Conservation (phyloP, 306 rosid genomes). For the Purshia tridentata region DNA sequence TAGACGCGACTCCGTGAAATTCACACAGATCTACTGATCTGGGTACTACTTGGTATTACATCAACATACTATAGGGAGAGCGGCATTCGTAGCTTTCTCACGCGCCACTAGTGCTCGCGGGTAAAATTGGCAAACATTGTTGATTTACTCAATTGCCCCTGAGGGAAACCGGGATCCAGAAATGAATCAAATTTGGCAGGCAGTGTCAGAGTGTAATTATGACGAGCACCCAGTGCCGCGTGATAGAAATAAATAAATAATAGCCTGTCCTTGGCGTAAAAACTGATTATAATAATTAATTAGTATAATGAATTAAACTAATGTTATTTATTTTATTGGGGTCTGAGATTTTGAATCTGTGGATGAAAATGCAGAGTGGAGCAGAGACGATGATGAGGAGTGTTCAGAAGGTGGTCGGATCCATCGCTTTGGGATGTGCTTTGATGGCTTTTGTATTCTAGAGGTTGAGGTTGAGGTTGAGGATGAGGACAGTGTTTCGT, state of each 20-base stretch:
- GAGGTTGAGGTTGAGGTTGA: slow-evolving; percentile 6
- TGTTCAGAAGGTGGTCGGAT: slow-evolving; percentile 54
- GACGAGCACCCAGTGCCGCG: not conserved
- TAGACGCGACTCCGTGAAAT: not conserved
- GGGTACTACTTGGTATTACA: not conserved
- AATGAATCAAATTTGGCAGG: too few species aligned
- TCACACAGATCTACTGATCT: not conserved
- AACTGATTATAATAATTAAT: not conserved
- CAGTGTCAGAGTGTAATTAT: slow-evolving; percentile 22
- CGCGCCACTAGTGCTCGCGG: slow-evolving; percentile 26
- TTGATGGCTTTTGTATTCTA: slow-evolving; percentile 55
- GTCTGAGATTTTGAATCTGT: not conserved
- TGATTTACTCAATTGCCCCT: slow-evolving; percentile 4
- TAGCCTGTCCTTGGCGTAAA: not conserved
- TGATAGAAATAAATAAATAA: slow-evolving; percentile 1
- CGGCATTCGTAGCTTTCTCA: not conserved
- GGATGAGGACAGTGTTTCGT: slow-evolving; percentile 5
- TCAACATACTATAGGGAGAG: too few species aligned
- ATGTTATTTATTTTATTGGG: not conserved
- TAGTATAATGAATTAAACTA: not conserved
- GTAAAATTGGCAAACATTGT: too few species aligned
- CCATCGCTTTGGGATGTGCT: slow-evolving; percentile 67
- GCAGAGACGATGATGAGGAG: slow-evolving; percentile 44
- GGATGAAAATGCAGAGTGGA: slow-evolving; percentile 62
- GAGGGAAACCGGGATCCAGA: too few species aligned